A percentile compares a stretch with the other conserved stretches of the same genome.
phyloP scores from a whole-genome alignment of 2,329 filamentous ascomycete species.

The Colletotrichum lindemuthianum region DNA sequence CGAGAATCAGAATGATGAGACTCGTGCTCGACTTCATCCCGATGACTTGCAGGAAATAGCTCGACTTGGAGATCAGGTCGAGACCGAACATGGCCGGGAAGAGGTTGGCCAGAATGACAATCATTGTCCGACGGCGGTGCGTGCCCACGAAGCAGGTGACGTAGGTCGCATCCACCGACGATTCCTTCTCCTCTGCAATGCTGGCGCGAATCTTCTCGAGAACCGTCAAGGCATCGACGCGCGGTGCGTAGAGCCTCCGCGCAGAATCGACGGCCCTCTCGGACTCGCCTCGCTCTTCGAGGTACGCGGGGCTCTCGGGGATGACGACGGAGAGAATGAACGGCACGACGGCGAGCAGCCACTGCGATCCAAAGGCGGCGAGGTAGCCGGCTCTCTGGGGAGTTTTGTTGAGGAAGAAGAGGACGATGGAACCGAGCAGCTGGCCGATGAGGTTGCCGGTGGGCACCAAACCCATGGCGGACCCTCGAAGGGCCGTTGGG shows the following conservation, averaged over 20 bases:
- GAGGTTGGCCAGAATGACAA: conserved; percentile 52
- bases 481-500: conserved; percentile 40
- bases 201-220: conserved; percentile 39
- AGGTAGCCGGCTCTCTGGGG: conserved; percentile 38
- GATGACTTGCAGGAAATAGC: conserved; percentile 50
- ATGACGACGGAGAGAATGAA: conserved; percentile 40
- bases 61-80: conserved; percentile 52
- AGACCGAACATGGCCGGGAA: conserved; percentile 57
- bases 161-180: conserved; percentile 46
- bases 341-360: conserved; percentile 37
- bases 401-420: conserved; percentile 39
- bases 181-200: conserved; percentile 54
- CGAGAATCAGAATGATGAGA: conserved; percentile 55
- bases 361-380: conserved; percentile 41
- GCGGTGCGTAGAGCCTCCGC: conserved; percentile 38
- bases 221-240: conserved; percentile 28
- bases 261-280: conserved; percentile 37
- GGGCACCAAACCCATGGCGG: conserved; percentile 43
- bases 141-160: conserved; percentile 54
- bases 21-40: conserved; percentile 43
- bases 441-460: conserved; percentile 42
- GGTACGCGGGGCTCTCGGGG: conserved; percentile 42
- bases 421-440: conserved; percentile 40
- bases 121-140: conserved; percentile 52
- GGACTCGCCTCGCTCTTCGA: conserved; percentile 37